phyloP scores from a whole-genome alignment of 2,329 filamentous ascomycete species.

The Trichoderma sp. region DNA sequence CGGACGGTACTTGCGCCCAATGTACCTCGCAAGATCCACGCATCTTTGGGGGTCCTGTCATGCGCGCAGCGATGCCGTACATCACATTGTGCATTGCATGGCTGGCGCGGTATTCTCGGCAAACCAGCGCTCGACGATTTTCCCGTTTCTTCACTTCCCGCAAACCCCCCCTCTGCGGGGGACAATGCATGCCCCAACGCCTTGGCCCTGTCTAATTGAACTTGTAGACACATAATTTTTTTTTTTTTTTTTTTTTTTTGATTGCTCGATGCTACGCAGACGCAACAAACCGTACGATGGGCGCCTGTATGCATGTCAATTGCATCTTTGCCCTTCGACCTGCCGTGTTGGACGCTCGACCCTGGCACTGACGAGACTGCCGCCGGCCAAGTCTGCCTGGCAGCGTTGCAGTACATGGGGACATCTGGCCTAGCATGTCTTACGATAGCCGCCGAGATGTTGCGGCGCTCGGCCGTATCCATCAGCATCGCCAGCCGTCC shows the following conservation, averaged over 20 bases:
- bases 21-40: constrained; percentile 17
- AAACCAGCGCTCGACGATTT: constrained; percentile 2
- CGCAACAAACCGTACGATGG: constrained; percentile 2
- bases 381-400: not conserved
- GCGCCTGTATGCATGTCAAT: not conserved
- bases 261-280: not conserved
- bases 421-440: not conserved
- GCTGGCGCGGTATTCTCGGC: constrained; percentile 22
- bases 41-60: constrained; percentile 9
- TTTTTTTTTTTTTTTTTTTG: not conserved
- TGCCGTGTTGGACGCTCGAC: not conserved
- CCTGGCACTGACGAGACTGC: not conserved
- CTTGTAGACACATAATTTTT: not conserved
- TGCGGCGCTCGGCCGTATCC: constrained; percentile 21
- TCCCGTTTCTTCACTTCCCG: not conserved
- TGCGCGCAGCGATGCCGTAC: constrained; percentile 21
- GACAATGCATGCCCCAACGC: constrained; percentile 4
- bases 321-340: not conserved
- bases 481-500: constrained; percentile 5
- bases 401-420: constrained; percentile 1
- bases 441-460: constrained; percentile 17
- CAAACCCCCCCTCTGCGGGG: constrained; percentile 20
- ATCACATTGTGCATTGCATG: constrained; percentile 9
- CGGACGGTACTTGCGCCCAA: constrained; percentile 17
- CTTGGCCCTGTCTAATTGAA: not conserved